Percentiles rank a stretch among this genome's conserved stretches.
phyloP scores from a whole-genome alignment of 352 stramenopile genomes.

The Pythium phragmiticola region DNA sequence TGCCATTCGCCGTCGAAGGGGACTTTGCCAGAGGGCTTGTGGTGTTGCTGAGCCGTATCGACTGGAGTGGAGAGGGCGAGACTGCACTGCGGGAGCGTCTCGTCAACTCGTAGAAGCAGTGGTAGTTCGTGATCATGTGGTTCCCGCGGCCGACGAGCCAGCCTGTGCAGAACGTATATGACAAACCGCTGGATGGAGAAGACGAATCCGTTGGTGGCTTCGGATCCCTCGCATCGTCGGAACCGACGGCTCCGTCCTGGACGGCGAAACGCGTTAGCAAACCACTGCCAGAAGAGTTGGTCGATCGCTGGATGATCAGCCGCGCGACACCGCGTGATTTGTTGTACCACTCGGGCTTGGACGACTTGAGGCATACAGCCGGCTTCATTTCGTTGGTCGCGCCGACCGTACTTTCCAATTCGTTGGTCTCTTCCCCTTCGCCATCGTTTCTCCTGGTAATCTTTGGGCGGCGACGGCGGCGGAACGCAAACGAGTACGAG shows the following conservation, averaged over 20 bases:
- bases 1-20: not conserved
- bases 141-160: conserved; percentile 60
- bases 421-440: not conserved
- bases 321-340: conserved; percentile 49
- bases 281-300: not conserved
- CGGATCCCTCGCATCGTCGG: not conserved
- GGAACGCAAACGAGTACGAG: conserved; percentile 38
- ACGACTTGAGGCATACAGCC: conserved; percentile 57
- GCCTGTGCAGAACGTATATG: conserved; percentile 51
- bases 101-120: conserved; percentile 42
- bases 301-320: conserved; percentile 40
- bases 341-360: conserved; percentile 50
- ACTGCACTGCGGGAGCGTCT: not conserved
- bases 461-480: not conserved
- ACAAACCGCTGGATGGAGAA: not conserved
- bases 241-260: not conserved
- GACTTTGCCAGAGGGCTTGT: not conserved
- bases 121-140: conserved; percentile 68
- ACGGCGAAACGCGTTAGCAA: not conserved
- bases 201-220: not conserved
- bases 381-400: conserved; percentile 49
- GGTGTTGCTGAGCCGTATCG: not conserved
- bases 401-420: conserved; percentile 49
- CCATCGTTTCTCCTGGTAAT: conserved; percentile 1
- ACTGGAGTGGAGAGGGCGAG: not conserved